A percentile compares a stretch with the other conserved stretches of the same genome.
Conservation (phyloP, 1,284 basidiomycete species). For the Boletellus deceptivus region DNA sequence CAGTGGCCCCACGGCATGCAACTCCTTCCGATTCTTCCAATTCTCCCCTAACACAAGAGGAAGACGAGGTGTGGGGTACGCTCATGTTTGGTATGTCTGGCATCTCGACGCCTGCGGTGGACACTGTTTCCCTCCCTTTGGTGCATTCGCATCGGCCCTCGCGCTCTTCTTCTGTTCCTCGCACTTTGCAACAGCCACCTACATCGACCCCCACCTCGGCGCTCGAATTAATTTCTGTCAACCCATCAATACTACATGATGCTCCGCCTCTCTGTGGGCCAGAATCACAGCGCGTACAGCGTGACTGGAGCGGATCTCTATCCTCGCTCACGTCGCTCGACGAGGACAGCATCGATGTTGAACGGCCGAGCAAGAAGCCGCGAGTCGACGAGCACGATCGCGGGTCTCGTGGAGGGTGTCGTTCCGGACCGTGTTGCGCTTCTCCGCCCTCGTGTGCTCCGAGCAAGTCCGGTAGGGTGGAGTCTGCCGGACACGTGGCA, state of each 20-base stretch:
- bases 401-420: background rate
- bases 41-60: constrained; percentile 11
- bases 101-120: constrained; percentile 10
- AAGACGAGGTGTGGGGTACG: constrained; percentile 20
- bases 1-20: background rate
- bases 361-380: background rate
- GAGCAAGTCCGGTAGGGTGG: background rate
- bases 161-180: constrained; percentile 1
- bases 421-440: background rate
- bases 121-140: background rate
- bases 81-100: constrained; percentile 16
- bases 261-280: background rate
- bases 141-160: constrained; percentile 1
- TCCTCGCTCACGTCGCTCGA: constrained; percentile 23
- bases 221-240: background rate
- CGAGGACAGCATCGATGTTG: background rate
- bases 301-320: background rate
- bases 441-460: background rate
- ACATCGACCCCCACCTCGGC: background rate
- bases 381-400: background rate
- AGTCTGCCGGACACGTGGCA: background rate
- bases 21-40: constrained; percentile 11
- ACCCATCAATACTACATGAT: constrained; percentile 14
- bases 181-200: background rate
- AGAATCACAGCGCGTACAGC: background rate